A percentile compares a stretch with the other conserved stretches of the same genome.
Conservation (phyloP, 495 filamentous ascomycete genomes). For the Bombardia bombarda region DNA sequence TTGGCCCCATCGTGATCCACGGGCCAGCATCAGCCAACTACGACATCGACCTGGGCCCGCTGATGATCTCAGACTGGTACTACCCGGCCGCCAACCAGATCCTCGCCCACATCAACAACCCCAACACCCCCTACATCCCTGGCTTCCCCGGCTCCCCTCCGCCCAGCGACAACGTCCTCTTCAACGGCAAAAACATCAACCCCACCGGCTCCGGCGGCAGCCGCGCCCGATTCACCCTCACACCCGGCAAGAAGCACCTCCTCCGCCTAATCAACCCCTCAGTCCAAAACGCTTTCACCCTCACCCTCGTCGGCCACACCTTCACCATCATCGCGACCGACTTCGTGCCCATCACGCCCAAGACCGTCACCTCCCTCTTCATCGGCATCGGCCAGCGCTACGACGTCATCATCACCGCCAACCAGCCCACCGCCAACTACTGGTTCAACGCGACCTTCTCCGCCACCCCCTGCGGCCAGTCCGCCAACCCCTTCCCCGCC, state of each 20-base stretch:
- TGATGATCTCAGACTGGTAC: slow-evolving; percentile 38
- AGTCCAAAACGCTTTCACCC: slow-evolving; percentile 38
- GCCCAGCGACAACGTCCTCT: slow-evolving; percentile 21
- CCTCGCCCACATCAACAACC: slow-evolving; percentile 11
- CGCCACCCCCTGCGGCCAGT: slow-evolving; percentile 16
- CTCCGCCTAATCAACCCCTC: slow-evolving; percentile 48
- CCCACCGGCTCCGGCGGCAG: slow-evolving; percentile 19
- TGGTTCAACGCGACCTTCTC: slow-evolving; percentile 40
- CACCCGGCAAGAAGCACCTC: slow-evolving; percentile 34
- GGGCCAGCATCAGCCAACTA: slow-evolving; percentile 46
- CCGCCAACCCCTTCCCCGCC: slow-evolving; percentile 16
- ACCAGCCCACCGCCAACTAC: slow-evolving; percentile 41
- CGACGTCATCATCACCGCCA: slow-evolving; percentile 56
- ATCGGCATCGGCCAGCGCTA: slow-evolving; percentile 61
- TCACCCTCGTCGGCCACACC: slow-evolving; percentile 41
- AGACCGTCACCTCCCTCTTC: slow-evolving; percentile 31
- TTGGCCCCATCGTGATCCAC: slow-evolving; percentile 48
- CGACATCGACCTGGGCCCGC: slow-evolving; percentile 41
- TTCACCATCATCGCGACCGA: slow-evolving; percentile 43
- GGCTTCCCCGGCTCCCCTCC: slow-evolving; percentile 25
- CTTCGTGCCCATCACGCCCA: slow-evolving; percentile 41
- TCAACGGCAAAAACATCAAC: slow-evolving; percentile 37
- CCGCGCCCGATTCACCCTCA: slow-evolving; percentile 26
- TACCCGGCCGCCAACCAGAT: slow-evolving; percentile 22
- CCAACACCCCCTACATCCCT: slow-evolving; percentile 20